Evolutionary conservation across 495 filamentous ascomycete species (phyloP), one percentile per base, ranked within the genome.

Genomic region (Extremus antarcticus): DNA sequence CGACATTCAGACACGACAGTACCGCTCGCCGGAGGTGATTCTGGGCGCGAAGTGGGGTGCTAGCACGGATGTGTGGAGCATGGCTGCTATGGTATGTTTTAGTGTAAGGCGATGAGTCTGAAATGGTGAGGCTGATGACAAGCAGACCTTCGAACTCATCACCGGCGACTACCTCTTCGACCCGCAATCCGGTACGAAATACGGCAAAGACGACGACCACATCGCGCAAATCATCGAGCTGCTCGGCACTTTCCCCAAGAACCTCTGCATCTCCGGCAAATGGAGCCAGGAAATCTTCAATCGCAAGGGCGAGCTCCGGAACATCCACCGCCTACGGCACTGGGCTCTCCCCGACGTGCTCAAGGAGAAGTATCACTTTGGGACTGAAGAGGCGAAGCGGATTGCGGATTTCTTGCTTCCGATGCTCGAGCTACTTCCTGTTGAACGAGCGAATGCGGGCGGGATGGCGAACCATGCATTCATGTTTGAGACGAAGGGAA

Each of bases 251-350:
- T 97, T 99, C 68, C 91, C 92, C 45, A 92, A 92, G 65, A 84
- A 87, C 2, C 81, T 97, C 23, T 95, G 85, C 66, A 76, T 92
- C 43, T 83, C 84, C 0, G 92, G 92, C 40, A 95, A 95, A 71
- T 99, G 92, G 92, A 89, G 85, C 8, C 91, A 96, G 68, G 94
- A 97, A 67, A 99, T 99, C 59, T 99, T 99, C 77, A 95, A 94
- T 68, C 82, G 92, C 61, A 95, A 95, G 68, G 92, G 92, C 54
- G 92, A 99, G 66, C 81, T 99, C 1, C 86, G 94, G 40, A 97
- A 99, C 69, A 99, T 99, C 67, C 92, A 96, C 71, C 81, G 92
- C 47, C 77, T 99, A 45, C 87, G 94, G 11, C 92, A 96, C 71
- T 99, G 92, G 92, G 89, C 90, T 0, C 76, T 99, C 13, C 84